A percentile compares a stretch with the other conserved stretches of the same genome.
Conservation (phyloP, 1,284 basidiomycete species). For the Ustanciosporium gigantosporum region DNA sequence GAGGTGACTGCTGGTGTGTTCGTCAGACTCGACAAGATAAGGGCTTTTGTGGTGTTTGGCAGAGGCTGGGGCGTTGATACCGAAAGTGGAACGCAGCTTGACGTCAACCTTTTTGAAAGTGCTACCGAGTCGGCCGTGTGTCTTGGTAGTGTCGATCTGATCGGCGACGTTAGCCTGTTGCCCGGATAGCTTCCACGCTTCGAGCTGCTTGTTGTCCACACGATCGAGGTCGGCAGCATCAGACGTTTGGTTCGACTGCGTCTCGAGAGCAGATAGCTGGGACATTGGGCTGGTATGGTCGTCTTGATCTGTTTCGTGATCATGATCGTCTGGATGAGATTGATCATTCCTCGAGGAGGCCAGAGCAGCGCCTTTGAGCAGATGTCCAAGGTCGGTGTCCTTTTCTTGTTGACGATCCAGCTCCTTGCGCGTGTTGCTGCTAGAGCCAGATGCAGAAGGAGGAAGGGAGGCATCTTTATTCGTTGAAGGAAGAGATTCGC, state of each 20-base stretch:
- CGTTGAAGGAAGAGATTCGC: not conserved
- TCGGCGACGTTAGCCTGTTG: conserved; percentile 16
- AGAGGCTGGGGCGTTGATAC: conserved; percentile 24
- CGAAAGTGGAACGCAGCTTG: conserved; percentile 13
- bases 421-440: not conserved
- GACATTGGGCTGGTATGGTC: not conserved
- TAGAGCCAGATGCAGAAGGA: not conserved
- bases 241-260: not conserved
- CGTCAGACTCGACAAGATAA: conserved; percentile 25
- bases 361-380: conserved; percentile 31
- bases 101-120: conserved; percentile 28
- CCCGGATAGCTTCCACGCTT: conserved; percentile 15
- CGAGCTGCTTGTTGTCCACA: not conserved
- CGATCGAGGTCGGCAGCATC: conserved; percentile 4
- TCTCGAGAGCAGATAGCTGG: not conserved
- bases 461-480: not conserved
- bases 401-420: conserved; percentile 1
- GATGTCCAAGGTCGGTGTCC: conserved; percentile 4
- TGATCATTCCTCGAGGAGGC: conserved; percentile 15
- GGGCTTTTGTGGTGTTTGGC: conserved; percentile 16
- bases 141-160: conserved; percentile 7
- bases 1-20: conserved; percentile 13
- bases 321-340: conserved; percentile 10
- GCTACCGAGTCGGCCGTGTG: conserved; percentile 6
- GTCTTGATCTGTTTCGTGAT: conserved; percentile 1